Base-by-base conservation (phyloP, 345 rosid genomes). In the Arabis alpina region DNA sequence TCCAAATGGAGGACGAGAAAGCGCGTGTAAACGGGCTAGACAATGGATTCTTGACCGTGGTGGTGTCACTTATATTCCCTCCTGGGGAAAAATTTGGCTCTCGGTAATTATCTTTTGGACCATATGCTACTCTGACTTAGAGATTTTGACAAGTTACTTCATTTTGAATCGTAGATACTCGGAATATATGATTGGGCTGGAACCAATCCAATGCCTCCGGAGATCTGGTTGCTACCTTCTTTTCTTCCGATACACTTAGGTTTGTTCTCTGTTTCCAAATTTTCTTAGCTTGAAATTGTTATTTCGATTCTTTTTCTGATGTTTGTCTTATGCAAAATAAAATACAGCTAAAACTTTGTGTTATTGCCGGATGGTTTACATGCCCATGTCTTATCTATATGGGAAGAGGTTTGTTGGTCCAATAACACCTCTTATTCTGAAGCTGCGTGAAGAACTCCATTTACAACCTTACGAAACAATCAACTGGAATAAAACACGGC, bases 51-150 rank as follows among this genome's bases (percentile, higher is more conserved):
- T 76, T 16, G 47, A 70, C 64, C 92, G 40, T 51, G 94, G 90
- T 41, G 94, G 97, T 5, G 84, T 67, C 25, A 82, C 82, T 59
- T 80, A 6, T 72, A 82, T 82, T 54, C 97, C 97, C 0, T 82
- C 94, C 0, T 91, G 94, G 97, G 97, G 94, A 11, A 91, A 91
- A 77, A 49, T 83, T 67, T 91, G 88, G 92, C 85, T 91, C 28
- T 81, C 94, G 3, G 90, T 89, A 79, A 27, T 19, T 32, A 1
- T 30, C 13, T 15, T 45, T 6, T n/a, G 6, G 23, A 59, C 0
- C 5, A 30, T 30, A 19, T 19, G 23, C 23, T 19, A 19, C 23
- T 19, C 23, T 19, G 23, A 19, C 23, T 19, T 19, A 19, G 23
- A 19, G 23, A 19, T 19, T 5, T 30, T 30, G 34, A 3, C 6